Evolutionary conservation across 2,329 filamentous ascomycete genomes (phyloP).

Genomic region (Emericellopsis cladophorae): DNA sequence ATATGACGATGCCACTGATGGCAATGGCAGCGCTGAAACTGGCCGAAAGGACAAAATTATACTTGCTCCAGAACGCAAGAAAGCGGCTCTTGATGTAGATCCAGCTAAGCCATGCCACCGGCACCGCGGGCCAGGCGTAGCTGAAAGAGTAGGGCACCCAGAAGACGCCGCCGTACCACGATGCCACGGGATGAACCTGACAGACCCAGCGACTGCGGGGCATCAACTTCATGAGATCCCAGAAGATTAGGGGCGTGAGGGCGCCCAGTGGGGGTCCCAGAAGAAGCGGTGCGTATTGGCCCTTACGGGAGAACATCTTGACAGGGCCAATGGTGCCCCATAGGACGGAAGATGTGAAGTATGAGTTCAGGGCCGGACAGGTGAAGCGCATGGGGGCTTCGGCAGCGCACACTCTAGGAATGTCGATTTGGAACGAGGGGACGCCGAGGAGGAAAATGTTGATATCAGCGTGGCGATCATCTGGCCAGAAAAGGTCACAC

Average conservation of each 20-base stretch:
- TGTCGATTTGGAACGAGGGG: slow-evolving; percentile 26
- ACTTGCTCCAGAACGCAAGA: slow-evolving; percentile 31
- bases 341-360: slow-evolving; percentile 24
- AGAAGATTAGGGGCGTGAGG: slow-evolving; percentile 20
- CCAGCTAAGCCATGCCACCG: slow-evolving; percentile 9
- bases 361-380: slow-evolving; percentile 32
- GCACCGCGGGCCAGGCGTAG: slow-evolving; percentile 8
- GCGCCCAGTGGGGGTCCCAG: slow-evolving; percentile 30
- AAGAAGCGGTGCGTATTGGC: slow-evolving; percentile 21
- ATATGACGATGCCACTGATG: slow-evolving; percentile 26
- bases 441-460: slow-evolving; percentile 30
- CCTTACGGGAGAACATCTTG: slow-evolving; percentile 22
- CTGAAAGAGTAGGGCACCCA: slow-evolving; percentile 3
- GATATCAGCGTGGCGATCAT: slow-evolving; percentile 30
- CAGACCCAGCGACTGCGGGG: slow-evolving; percentile 18
- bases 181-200: slow-evolving; percentile 21
- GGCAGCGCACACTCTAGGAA: slow-evolving; percentile 17
- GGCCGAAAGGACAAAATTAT: slow-evolving; percentile 31
- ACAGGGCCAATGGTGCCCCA: slow-evolving; percentile 39
- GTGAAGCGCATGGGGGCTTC: slow-evolving; percentile 27
- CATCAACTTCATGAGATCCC: slow-evolving; percentile 19
- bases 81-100: slow-evolving; percentile 10
- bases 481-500: slow-evolving; percentile 33
- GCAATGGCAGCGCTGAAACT: slow-evolving; percentile 28
- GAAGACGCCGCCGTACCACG: slow-evolving; percentile 17